phyloP scores from a whole-genome alignment of 805 yeast species.

The Lipomyces oligophaga region DNA sequence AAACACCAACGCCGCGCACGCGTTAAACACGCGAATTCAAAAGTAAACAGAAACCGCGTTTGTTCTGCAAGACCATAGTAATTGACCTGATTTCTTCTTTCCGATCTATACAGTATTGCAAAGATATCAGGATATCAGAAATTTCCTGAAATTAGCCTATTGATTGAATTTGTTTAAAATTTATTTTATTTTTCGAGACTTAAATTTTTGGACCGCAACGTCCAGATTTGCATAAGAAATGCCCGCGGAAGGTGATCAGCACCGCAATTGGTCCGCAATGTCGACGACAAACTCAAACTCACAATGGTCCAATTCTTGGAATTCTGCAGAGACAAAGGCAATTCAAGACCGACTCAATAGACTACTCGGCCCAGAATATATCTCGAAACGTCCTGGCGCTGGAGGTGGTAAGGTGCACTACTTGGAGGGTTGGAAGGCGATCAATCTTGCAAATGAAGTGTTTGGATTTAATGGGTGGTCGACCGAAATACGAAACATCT shows the following conservation, averaged over 20 bases:
- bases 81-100: too few species aligned
- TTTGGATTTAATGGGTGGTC: constrained; percentile 81
- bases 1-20: too few species aligned
- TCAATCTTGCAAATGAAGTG: constrained; percentile 66
- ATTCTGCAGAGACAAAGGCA: constrained; percentile 25
- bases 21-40: too few species aligned
- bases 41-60: too few species aligned
- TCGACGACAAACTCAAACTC: background rate
- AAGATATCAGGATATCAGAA: too few species aligned
- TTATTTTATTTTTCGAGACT: too few species aligned
- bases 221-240: too few species aligned
- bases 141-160: too few species aligned
- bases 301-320: constrained; percentile 17
- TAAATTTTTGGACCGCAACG: too few species aligned
- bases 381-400: constrained; percentile 60
- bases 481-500: constrained; percentile 54
- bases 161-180: too few species aligned
- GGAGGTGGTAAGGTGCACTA: constrained; percentile 53
- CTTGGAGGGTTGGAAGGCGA: constrained; percentile 70
- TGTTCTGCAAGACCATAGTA: too few species aligned
- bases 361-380: constrained; percentile 57
- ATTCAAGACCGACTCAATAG: constrained; percentile 34
- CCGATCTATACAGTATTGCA: too few species aligned
- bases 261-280: constrained; percentile 2
- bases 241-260: constrained; percentile 26